These are phyloP conservation scores for Pythium aquatile DNA, from an alignment of 352 stramenopile species.

Conservation along the genomic window DNA sequence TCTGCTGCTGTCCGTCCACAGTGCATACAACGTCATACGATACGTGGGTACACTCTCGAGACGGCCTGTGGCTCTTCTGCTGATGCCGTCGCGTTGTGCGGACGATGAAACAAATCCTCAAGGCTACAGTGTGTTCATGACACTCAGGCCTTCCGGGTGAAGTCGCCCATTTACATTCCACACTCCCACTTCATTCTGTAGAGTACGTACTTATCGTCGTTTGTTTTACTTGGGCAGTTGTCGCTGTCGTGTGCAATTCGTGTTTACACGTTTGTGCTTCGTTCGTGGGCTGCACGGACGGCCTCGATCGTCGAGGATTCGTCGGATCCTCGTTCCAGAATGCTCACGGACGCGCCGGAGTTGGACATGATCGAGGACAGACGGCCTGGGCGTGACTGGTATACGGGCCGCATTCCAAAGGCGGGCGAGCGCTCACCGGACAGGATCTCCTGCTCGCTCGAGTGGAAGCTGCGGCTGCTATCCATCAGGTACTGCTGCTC, in stretches of 20 bases:
- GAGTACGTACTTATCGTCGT: background rate
- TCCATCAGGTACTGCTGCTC: slow-evolving; percentile 8
- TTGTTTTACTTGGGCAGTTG: no score
- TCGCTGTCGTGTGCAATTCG: background rate
- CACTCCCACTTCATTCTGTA: no score
- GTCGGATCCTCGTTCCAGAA: slow-evolving; percentile 25
- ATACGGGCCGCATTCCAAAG: slow-evolving; percentile 9
- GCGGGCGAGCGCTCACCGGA: background rate
- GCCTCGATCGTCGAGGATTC: slow-evolving; percentile 21
- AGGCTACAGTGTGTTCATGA: no score
- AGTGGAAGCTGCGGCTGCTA: slow-evolving; percentile 7
- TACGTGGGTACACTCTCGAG: background rate
- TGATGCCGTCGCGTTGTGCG: background rate
- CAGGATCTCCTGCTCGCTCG: slow-evolving; percentile 11
- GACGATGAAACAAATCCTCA: no score
- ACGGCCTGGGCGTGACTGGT: slow-evolving; percentile 15
- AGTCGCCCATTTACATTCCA: no score
- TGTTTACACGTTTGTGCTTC: background rate
- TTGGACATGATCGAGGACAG: slow-evolving; percentile 27
- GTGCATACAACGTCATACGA: no score
- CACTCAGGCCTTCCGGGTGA: no score
- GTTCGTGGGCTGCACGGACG: background rate
- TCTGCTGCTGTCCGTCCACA: no score
- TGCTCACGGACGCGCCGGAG: slow-evolving; percentile 27
- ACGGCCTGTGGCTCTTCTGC: background rate